Base-by-base conservation (phyloP, 257 asterid species). In the Handroanthus guayacan region DNA sequence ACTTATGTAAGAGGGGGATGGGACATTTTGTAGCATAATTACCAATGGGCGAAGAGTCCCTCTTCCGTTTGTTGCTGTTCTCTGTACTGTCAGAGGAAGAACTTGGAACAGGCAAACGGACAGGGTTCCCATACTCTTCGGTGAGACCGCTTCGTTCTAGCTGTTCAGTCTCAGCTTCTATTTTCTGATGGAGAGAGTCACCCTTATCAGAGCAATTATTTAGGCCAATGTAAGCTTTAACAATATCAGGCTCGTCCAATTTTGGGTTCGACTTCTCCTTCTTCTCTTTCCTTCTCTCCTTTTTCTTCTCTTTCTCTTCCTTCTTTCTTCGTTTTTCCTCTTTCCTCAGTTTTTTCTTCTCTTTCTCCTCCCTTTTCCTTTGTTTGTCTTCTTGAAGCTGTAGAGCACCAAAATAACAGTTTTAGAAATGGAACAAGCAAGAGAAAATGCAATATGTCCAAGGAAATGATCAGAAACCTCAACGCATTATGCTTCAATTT, bases 61-160 rank as follows among this genome's bases (percentile, higher is more conserved):
- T 82, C 82, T 85, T 89, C 69, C 88, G 79, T 63, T 90, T 90
- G 71, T 77, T 82, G 87, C 91, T 92, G 45, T 81, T 90, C 64
- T 87, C 86, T 6, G 95, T 87, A 84, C 97, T 89, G 31, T 92
- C 96, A 13, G 89, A 86, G 16, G 97, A 92, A 43, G 86, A 56
- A 82, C 82, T 81, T 12, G 93, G 91, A 62, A 68, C 70, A 11
- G 75, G 83, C 10, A 81, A 69, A 67, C 76, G 36, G 17, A 71
- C 73, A 6, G 89, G 84, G 54, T 44, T 73, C 12, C 54, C 88
- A 51, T 82, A 87, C 62, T 90, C 97, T 76, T 86, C 95, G 0
- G 97, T 90, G 63, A 92, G 87, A 65, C 82, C 71, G 85, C 97
- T 92, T 67, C 56, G 69, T 65, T 89, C 95, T 18, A 85, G 51